Evolutionary conservation across 2,329 filamentous ascomycete genomes (phyloP).

Genomic region (Fulvia fulva): DNA sequence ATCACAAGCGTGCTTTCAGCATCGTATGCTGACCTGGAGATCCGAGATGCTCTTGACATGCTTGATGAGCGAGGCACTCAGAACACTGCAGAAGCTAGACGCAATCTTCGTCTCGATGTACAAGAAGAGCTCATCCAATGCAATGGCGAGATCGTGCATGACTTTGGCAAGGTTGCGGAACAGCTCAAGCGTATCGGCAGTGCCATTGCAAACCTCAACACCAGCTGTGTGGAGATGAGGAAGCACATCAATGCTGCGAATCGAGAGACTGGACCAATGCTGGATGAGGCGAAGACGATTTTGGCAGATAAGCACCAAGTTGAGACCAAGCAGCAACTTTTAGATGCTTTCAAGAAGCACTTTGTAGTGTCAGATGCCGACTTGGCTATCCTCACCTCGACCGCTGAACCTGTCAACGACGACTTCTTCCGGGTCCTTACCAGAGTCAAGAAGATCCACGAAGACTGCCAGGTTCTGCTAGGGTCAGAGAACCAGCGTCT

Average conservation of each 20-base stretch:
- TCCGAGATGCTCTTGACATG: slow-evolving; percentile 75
- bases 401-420: slow-evolving; percentile 77
- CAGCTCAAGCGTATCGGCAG: slow-evolving; percentile 82
- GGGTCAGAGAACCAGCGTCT: slow-evolving; percentile 86
- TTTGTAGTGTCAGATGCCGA: slow-evolving; percentile 85
- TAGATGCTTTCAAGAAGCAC: slow-evolving; percentile 73
- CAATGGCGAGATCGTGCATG: slow-evolving; percentile 81
- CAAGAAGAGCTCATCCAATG: slow-evolving; percentile 90
- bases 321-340: slow-evolving; percentile 73
- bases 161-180: slow-evolving; percentile 88
- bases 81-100: slow-evolving; percentile 74
- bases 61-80: slow-evolving; percentile 67
- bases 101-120: slow-evolving; percentile 74
- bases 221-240: slow-evolving; percentile 76
- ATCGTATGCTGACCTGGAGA: slow-evolving; percentile 88
- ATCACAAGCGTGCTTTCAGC: slow-evolving; percentile 82
- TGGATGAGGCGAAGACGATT: slow-evolving; percentile 72
- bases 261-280: slow-evolving; percentile 66
- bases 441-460: slow-evolving; percentile 80
- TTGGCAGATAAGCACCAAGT: slow-evolving; percentile 69
- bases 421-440: slow-evolving; percentile 73
- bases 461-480: slow-evolving; percentile 82
- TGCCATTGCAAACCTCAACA: slow-evolving; percentile 74
- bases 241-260: slow-evolving; percentile 71
- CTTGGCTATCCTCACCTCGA: slow-evolving; percentile 67